A percentile compares a stretch with the other conserved stretches of the same genome.
Conservation (phyloP, 2,329 filamentous ascomycete genomes). For the Colletotrichum phormii region DNA sequence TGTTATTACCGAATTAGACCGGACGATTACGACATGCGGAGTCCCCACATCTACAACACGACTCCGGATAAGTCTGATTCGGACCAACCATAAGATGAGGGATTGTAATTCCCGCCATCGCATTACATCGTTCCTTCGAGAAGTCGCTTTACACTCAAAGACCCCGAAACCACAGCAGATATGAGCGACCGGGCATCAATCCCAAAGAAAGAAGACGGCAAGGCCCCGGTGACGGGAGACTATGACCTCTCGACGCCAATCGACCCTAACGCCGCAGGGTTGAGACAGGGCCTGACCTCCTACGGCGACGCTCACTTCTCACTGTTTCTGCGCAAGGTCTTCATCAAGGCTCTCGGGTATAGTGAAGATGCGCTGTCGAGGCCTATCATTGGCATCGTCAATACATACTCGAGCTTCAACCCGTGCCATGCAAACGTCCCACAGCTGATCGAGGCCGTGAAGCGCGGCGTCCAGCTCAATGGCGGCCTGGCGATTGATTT, state of each 20-base stretch:
- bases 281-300: slow-evolving; percentile 73
- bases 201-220: neutral
- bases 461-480: slow-evolving; percentile 73
- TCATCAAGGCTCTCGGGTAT: slow-evolving; percentile 82
- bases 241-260: slow-evolving; percentile 71
- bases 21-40: slow-evolving; percentile 34
- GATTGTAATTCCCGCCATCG: slow-evolving; percentile 14
- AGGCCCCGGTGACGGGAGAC: slow-evolving; percentile 56
- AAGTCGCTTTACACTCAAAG: neutral
- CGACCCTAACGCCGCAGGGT: slow-evolving; percentile 57
- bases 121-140: neutral
- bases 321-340: slow-evolving; percentile 79
- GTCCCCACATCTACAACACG: slow-evolving; percentile 19
- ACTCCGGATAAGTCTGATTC: slow-evolving; percentile 15
- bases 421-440: slow-evolving; percentile 80
- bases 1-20: slow-evolving; percentile 15
- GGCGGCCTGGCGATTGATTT: slow-evolving; percentile 79
- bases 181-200: neutral
- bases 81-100: slow-evolving; percentile 24
- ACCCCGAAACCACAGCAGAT: neutral
- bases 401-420: slow-evolving; percentile 80
- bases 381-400: slow-evolving; percentile 80
- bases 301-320: slow-evolving; percentile 83
- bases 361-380: slow-evolving; percentile 76
- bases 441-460: slow-evolving; percentile 77